These are phyloP conservation scores for Talaromyces funiculosus DNA, from an alignment of 2,329 filamentous ascomycete species.

Conservation along the genomic window DNA sequence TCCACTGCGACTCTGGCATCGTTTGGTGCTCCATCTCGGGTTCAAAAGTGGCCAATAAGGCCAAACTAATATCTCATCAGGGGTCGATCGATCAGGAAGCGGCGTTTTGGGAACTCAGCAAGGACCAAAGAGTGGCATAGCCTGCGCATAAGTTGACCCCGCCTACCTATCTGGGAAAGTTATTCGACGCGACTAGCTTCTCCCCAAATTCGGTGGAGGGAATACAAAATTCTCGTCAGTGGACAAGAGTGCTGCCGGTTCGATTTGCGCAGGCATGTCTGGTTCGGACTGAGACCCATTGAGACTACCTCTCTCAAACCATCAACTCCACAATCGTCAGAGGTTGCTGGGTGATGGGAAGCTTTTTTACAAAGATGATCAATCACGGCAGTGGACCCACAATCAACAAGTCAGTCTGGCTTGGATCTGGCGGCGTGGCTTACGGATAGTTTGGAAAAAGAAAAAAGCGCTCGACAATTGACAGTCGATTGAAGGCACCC, in stretches of 20 bases:
- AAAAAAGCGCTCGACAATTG: not conserved
- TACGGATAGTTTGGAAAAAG: not conserved
- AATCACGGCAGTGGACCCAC: not conserved
- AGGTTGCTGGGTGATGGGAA: not conserved
- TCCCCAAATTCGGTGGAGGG: not conserved
- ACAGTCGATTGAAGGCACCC: not conserved
- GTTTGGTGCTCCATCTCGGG: constrained; percentile 2
- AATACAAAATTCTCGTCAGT: not conserved
- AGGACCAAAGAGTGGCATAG: constrained; percentile 3
- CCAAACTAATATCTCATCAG: not conserved
- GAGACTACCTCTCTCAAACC: not conserved
- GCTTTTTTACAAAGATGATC: not conserved
- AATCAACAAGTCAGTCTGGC: not conserved
- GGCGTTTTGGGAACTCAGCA: constrained; percentile 2
- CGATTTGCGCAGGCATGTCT: not conserved
- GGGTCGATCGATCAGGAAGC: constrained; percentile 3
- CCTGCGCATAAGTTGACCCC: constrained; percentile 2
- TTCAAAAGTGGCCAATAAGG: not conserved
- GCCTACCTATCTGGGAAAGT: not conserved
- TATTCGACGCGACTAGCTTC: not conserved
- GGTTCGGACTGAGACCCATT: not conserved
- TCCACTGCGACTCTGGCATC: not conserved
- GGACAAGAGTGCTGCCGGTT: not conserved
- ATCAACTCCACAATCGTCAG: not conserved
- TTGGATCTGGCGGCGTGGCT: not conserved